Evolutionary conservation across 441 rosid species (phyloP).

Genomic region (Euphorbia celastroides): DNA sequence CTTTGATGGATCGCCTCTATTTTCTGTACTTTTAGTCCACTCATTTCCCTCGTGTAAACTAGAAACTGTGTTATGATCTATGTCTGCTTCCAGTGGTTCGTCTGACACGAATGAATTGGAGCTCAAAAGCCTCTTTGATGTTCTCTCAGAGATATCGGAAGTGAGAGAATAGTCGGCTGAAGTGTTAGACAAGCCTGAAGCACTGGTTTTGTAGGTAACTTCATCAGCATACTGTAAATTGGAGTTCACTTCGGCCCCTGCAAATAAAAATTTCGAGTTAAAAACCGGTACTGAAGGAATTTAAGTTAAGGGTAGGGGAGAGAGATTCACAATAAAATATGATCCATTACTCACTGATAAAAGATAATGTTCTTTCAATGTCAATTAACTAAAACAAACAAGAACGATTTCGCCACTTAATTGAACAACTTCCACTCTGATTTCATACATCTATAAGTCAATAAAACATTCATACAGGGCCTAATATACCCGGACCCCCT

Average conservation of each 20-base stretch:
- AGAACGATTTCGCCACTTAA: too few relatives aligned
- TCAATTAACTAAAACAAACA: too few relatives aligned
- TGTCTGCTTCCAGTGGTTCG: constrained; percentile 10
- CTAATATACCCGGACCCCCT: too few relatives aligned
- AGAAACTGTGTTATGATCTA: constrained; percentile 29
- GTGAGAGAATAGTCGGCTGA: constrained; percentile 20
- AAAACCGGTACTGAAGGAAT: constrained; percentile 2
- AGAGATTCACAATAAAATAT: background rate
- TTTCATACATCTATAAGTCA: too few relatives aligned
- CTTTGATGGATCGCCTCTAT: constrained; percentile 20
- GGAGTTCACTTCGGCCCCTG: constrained; percentile 17
- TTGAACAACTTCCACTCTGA: too few relatives aligned
- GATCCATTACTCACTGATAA: too few relatives aligned
- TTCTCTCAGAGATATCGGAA: constrained; percentile 9
- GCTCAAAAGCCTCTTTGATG: constrained; percentile 11
- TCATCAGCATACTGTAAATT: constrained; percentile 11
- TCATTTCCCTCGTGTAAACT: constrained; percentile 20
- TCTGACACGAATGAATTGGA: constrained; percentile 2
- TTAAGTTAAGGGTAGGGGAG: background rate
- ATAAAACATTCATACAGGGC: too few relatives aligned
- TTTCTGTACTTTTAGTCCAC: constrained; percentile 19
- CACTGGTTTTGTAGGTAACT: constrained; percentile 14
- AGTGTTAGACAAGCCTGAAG: constrained; percentile 19
- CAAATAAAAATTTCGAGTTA: constrained; percentile 7
- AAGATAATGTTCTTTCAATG: background rate